These are phyloP conservation scores for Fonsecaea monophora DNA, from an alignment of 2,329 filamentous ascomycete genomes.

Conservation along the genomic window DNA sequence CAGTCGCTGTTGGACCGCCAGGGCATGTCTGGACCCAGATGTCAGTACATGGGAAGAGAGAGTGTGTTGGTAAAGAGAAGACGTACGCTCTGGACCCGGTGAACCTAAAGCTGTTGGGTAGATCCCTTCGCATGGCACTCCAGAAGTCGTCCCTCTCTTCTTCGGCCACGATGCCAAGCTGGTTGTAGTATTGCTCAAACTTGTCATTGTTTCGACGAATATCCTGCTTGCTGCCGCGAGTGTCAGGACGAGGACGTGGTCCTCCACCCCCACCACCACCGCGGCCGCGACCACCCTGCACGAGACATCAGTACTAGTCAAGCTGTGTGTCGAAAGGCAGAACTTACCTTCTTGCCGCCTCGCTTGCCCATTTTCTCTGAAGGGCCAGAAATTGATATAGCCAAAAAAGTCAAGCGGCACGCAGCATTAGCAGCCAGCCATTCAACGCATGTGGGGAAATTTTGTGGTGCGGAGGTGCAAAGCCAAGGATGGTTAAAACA, in stretches of 20 bases:
- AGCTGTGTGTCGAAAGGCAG: background rate
- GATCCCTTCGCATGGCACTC: slow-evolving; percentile 78
- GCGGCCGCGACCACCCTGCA: slow-evolving; percentile 42
- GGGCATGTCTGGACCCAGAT: slow-evolving; percentile 71
- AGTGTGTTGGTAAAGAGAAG: background rate
- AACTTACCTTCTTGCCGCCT: slow-evolving; percentile 43
- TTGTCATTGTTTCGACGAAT: slow-evolving; percentile 81
- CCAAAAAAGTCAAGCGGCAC: background rate
- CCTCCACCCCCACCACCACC: slow-evolving; percentile 54
- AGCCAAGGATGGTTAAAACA: background rate
- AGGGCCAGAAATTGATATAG: background rate
- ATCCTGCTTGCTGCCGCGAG: slow-evolving; percentile 59
- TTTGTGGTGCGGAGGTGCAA: slow-evolving; percentile 1
- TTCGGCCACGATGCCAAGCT: slow-evolving; percentile 74
- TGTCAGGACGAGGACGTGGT: slow-evolving; percentile 43
- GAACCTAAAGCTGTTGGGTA: slow-evolving; percentile 98
- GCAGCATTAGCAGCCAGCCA: background rate
- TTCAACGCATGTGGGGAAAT: slow-evolving; percentile 21
- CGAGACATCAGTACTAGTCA: background rate
- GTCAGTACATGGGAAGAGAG: background rate
- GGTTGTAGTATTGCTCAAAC: slow-evolving; percentile 86
- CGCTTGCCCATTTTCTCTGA: slow-evolving; percentile 42
- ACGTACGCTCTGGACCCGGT: slow-evolving; percentile 87
- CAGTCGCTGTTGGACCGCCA: slow-evolving; percentile 86
- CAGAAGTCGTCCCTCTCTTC: slow-evolving; percentile 83